These are phyloP conservation scores for Colletotrichum euphorbiae DNA, from an alignment of 2,329 filamentous ascomycete genomes.

Conservation along the genomic window DNA sequence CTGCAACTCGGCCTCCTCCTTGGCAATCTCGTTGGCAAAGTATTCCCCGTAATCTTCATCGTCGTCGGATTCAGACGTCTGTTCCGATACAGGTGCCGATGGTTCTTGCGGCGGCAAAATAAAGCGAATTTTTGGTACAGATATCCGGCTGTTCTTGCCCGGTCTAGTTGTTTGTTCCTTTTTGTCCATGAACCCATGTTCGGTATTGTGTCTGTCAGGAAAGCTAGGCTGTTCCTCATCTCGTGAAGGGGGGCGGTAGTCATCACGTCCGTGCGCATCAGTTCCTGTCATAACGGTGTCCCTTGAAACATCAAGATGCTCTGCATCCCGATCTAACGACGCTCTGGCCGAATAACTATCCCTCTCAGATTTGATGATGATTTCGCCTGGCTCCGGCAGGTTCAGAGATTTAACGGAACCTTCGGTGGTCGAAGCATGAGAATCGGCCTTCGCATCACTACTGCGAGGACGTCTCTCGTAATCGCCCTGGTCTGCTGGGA, in stretches of 20 bases:
- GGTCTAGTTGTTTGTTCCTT: conserved; percentile 27
- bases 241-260: conserved; percentile 14
- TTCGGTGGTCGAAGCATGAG: conserved; percentile 48
- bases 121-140: conserved; percentile 50
- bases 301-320: conserved; percentile 22
- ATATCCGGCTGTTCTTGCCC: conserved; percentile 45
- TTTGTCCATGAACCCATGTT: conserved; percentile 38
- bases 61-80: conserved; percentile 65
- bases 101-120: conserved; percentile 54
- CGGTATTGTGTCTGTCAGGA: conserved; percentile 17
- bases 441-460: conserved; percentile 63
- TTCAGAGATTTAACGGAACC: conserved; percentile 53
- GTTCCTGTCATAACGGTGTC: conserved; percentile 35
- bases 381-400: conserved; percentile 62
- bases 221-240: conserved; percentile 15
- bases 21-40: conserved; percentile 64
- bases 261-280: conserved; percentile 18
- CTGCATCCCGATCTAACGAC: conserved; percentile 37
- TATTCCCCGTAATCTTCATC: conserved; percentile 70
- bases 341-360: conserved; percentile 50
- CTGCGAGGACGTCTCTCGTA: conserved; percentile 62
- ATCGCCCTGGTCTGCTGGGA: conserved; percentile 52
- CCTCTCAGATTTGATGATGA: conserved; percentile 54
- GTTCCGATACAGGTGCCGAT: conserved; percentile 48
- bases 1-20: conserved; percentile 62